These are phyloP conservation scores for Astrothelium subdiscretum DNA, from an alignment of 495 filamentous ascomycete species.

Conservation along the genomic window DNA sequence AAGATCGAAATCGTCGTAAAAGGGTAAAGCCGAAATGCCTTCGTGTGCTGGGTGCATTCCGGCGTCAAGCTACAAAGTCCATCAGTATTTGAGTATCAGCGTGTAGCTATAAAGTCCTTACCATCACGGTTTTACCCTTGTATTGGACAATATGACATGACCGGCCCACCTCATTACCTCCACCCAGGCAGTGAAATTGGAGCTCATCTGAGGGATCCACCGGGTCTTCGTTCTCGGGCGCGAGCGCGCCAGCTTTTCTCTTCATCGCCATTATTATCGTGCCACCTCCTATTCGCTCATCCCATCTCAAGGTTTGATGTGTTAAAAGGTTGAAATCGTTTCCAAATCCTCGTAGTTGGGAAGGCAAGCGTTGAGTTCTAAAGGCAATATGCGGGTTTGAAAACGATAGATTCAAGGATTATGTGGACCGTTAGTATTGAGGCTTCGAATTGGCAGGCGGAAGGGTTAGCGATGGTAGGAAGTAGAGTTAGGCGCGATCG, in stretches of 20 bases:
- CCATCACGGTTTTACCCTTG: conserved; percentile 98
- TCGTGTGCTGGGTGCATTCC: conserved; percentile 97
- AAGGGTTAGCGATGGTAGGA: no score
- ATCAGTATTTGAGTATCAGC: conserved; percentile 4
- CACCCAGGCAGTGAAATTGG: conserved; percentile 84
- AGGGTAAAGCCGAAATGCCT: conserved; percentile 82
- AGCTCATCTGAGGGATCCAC: conserved; percentile 63
- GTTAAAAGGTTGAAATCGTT: not conserved
- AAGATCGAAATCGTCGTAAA: conserved; percentile 96
- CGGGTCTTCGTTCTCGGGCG: conserved; percentile 28
- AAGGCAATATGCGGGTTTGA: not conserved
- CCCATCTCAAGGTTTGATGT: not conserved
- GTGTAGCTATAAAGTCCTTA: conserved; percentile 28
- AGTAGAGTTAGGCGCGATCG: no score
- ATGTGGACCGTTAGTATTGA: not conserved
- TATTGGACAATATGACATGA: conserved; percentile 98
- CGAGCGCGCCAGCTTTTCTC: conserved; percentile 4
- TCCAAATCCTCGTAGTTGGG: not conserved
- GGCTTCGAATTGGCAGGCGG: no score
- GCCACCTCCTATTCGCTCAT: not conserved
- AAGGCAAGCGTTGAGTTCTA: not conserved
- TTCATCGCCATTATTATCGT: conserved; percentile 19
- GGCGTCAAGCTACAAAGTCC: conserved; percentile 63
- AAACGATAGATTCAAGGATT: not conserved
- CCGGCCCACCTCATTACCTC: conserved; percentile 91